Evolutionary conservation across 73 alveolate genomes (phyloP), one percentile per base, ranked within the genome.

Genomic region (Paramecium octaurelia): DNA sequence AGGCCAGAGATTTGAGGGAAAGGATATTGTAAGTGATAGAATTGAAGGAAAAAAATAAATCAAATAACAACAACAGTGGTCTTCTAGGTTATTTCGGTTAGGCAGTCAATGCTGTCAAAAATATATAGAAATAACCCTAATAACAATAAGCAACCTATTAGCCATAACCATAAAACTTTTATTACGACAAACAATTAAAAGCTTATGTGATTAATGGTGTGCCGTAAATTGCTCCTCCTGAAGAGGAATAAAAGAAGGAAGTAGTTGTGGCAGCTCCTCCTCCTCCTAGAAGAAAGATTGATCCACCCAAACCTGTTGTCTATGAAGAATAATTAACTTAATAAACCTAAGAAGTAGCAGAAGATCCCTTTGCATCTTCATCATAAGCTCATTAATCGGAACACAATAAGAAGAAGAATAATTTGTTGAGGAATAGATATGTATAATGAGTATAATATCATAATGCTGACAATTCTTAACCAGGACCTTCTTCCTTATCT

Each of bases 381-480:
- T 64, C 21, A 64, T 27, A 27, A 64, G 21, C 21, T 27, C 27
- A 34, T 31, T 12, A 64, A 31, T 64, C 48, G 3, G 84, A 64
- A 64, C 21, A 64, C 2, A 64, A 64, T 64, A 64, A 64, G 48
- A 64, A 64, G 27, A 64, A 64, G 44, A 59, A 59, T 59, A 59
- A 12, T 18, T 27, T 64, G 27, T 64, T 27, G 24, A 64, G 48
- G 84, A 64, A 64, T 64, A 64, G 84, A 64, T 64, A 21, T 64
- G 84, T 64, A 64, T 64, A 64, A 64, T 64, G 84, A 64, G 48
- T 64, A 64, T 64, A 54, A 54, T 54, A 64, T 64, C 84, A 64
- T 34, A 64, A 12, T 64, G 42, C 42, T 64, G 84, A 31, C 12
- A 64, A 64, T 64, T 64, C 84, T 64, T 64, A 64, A 34, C 27